Evolutionary conservation across 345 rosid genomes (phyloP).

Genomic region (Brassica carinata): DNA sequence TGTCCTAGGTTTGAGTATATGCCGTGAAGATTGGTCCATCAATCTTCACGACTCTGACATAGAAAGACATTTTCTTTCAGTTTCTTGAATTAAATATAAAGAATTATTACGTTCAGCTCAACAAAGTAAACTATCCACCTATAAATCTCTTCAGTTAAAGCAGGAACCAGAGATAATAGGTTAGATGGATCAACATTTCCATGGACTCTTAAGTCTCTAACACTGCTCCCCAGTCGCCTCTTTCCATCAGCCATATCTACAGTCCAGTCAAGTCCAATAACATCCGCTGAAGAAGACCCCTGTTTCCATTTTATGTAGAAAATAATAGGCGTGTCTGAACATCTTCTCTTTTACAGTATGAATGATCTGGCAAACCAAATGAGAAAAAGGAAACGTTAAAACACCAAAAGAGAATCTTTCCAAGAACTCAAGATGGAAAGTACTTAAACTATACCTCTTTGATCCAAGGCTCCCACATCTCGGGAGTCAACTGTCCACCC

Average conservation of each 20-base stretch:
- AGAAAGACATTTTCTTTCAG: neutral
- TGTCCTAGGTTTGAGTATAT: neutral
- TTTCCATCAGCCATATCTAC: neutral
- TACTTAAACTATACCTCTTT: too few species aligned
- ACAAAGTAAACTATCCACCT: neutral
- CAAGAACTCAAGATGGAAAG: neutral
- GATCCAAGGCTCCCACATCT: too few species aligned
- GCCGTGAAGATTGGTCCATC: too few species aligned
- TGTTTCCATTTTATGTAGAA: neutral
- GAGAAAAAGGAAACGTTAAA: too few species aligned
- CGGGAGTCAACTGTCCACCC: too few species aligned
- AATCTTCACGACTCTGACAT: neutral
- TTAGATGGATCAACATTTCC: neutral
- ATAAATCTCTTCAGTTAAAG: neutral
- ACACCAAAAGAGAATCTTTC: neutral
- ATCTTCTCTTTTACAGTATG: neutral
- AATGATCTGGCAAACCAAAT: neutral
- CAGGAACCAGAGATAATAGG: neutral
- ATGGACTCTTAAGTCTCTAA: neutral
- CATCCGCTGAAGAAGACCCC: too few species aligned
- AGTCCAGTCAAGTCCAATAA: neutral
- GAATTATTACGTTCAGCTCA: neutral
- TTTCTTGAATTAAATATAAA: neutral
- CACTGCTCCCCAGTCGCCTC: neutral
- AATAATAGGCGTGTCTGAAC: neutral